Evolutionary conservation across 2,329 filamentous ascomycete species (phyloP).

Genomic region (Paraphaeosphaeria minitans): DNA sequence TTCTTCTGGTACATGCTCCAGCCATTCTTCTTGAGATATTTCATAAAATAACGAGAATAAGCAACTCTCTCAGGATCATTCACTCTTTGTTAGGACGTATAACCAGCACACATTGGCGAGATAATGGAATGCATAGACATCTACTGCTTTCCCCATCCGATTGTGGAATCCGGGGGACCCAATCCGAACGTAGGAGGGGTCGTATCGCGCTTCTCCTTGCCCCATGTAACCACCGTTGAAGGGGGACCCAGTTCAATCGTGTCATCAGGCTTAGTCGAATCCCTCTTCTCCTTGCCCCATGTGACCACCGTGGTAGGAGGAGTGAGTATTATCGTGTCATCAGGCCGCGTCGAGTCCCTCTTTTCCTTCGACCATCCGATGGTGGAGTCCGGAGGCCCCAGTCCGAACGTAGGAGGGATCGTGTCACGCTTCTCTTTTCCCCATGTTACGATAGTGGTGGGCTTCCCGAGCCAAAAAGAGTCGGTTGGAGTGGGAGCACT

Average conservation of each 20-base stretch:
- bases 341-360: background rate
- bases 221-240: slow-evolving; percentile 8
- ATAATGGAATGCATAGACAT: background rate
- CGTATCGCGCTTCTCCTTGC: background rate
- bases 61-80: too few species aligned
- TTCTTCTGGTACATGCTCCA: background rate
- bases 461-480: slow-evolving; percentile 16
- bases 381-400: slow-evolving; percentile 8
- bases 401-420: slow-evolving; percentile 7
- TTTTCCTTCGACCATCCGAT: slow-evolving; percentile 7
- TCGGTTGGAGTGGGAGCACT: slow-evolving; percentile 11
- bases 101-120: background rate
- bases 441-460: slow-evolving; percentile 18
- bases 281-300: slow-evolving; percentile 16
- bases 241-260: slow-evolving; percentile 4
- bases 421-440: slow-evolving; percentile 11
- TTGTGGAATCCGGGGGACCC: slow-evolving; percentile 4
- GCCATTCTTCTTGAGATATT: background rate
- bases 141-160: slow-evolving; percentile 11
- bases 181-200: slow-evolving; percentile 9
- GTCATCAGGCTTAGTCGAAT: slow-evolving; percentile 1
- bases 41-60: background rate
- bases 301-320: slow-evolving; percentile 7
- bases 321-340: slow-evolving; percentile 8
- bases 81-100: too few species aligned